Percentiles rank a stretch among this genome's conserved stretches.
Conservation (phyloP, 805 yeast genomes). For the Saturnispora galanensis region DNA sequence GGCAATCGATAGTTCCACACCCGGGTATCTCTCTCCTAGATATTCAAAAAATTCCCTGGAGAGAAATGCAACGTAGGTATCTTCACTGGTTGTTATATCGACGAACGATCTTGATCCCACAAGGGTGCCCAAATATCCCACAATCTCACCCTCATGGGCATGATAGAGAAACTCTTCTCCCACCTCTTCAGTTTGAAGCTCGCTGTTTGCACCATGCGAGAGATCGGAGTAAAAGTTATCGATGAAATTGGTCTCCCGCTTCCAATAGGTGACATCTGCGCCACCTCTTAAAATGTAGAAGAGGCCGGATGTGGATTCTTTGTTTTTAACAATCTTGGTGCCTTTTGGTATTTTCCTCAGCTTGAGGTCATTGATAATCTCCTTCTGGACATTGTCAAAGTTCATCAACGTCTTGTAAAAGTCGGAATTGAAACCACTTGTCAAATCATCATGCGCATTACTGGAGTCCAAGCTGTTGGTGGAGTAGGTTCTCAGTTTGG, state of each 20-base stretch:
- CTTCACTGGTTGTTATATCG: constrained; percentile 50
- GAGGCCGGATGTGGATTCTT: constrained; percentile 61
- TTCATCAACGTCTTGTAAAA: constrained; percentile 23
- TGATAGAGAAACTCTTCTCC: constrained; percentile 40
- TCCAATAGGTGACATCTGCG: constrained; percentile 51
- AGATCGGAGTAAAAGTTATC: constrained; percentile 9
- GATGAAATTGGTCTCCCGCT: constrained; percentile 18
- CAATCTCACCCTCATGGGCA: constrained; percentile 69
- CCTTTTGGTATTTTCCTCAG: constrained; percentile 45
- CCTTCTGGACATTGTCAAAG: constrained; percentile 42
- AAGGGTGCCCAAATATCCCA: constrained; percentile 77
- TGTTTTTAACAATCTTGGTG: constrained; percentile 49
- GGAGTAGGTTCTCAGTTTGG: constrained; percentile 18
- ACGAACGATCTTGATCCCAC: constrained; percentile 75
- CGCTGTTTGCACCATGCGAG: background rate
- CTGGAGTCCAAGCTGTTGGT: constrained; percentile 13
- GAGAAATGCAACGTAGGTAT: constrained; percentile 61
- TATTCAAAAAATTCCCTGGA: constrained; percentile 53
- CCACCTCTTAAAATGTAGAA: constrained; percentile 74
- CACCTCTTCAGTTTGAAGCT: background rate
- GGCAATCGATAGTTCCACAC: constrained; percentile 70
- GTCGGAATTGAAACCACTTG: constrained; percentile 12
- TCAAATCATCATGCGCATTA: constrained; percentile 8
- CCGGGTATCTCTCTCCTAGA: constrained; percentile 65
- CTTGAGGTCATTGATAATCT: constrained; percentile 51